Evolutionary conservation across 2,329 filamentous ascomycete species (phyloP).

Genomic region (Endocalyx cinctus): DNA sequence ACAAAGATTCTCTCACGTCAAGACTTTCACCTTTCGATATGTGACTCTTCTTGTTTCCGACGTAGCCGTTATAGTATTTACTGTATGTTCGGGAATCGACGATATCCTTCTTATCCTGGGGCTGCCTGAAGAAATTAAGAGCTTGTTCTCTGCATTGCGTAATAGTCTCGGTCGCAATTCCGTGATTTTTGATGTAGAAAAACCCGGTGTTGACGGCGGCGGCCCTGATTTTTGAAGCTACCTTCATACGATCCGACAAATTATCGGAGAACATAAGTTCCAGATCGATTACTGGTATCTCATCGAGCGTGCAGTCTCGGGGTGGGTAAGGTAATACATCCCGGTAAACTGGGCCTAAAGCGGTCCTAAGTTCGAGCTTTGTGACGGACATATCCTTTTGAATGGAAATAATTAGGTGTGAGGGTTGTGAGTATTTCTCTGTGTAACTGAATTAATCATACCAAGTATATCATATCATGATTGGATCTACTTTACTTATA

Average conservation of each 20-base stretch:
- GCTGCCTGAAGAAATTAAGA: slow-evolving; percentile 45
- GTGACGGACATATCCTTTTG: slow-evolving; percentile 18
- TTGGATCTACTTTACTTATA: too few relatives aligned
- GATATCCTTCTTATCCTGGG: slow-evolving; percentile 36
- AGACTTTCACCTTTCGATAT: slow-evolving; percentile 46
- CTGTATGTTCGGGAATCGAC: slow-evolving; percentile 30
- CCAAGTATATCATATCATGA: too few relatives aligned
- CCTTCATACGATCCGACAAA: slow-evolving; percentile 29
- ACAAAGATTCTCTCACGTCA: slow-evolving; percentile 48
- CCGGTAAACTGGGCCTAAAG: slow-evolving; percentile 27
- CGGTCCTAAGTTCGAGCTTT: slow-evolving; percentile 27
- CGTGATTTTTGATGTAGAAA: slow-evolving; percentile 51
- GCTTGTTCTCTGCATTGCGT: slow-evolving; percentile 26
- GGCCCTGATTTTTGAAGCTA: slow-evolving; percentile 36
- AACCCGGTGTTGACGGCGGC: slow-evolving; percentile 49
- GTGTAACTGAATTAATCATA: too few relatives aligned
- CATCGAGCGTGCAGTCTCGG: slow-evolving; percentile 27
- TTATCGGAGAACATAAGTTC: slow-evolving; percentile 33
- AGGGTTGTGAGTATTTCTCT: not conserved
- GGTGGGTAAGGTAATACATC: slow-evolving; percentile 25
- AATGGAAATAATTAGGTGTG: not conserved
- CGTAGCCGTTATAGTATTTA: slow-evolving; percentile 45
- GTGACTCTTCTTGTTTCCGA: slow-evolving; percentile 34
- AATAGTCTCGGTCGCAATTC: slow-evolving; percentile 33
- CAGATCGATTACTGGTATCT: slow-evolving; percentile 53